Evolutionary conservation across 768 basidiomycete genomes (phyloP).

Genomic region (Leccinellum albellum): DNA sequence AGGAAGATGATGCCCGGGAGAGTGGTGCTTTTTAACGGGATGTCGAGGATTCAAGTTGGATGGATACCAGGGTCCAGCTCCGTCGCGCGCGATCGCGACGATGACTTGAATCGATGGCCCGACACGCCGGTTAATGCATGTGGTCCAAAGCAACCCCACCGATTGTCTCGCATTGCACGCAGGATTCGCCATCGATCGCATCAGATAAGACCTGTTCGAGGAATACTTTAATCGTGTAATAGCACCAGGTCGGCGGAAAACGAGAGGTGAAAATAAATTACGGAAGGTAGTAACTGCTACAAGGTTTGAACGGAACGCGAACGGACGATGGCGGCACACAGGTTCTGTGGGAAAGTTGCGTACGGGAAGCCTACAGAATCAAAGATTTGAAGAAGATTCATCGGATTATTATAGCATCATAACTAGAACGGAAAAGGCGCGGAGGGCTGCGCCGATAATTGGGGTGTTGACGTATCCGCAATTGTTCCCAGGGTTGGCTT

Average conservation of each 20-base stretch:
- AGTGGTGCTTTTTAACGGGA: neutral
- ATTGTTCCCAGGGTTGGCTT: neutral
- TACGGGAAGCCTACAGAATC: neutral
- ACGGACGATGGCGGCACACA: slow-evolving; percentile 1
- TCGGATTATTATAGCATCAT: slow-evolving; percentile 7
- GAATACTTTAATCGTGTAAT: neutral
- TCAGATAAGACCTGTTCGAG: slow-evolving; percentile 8
- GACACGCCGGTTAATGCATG: neutral
- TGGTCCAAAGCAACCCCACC: neutral
- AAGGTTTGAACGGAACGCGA: slow-evolving; percentile 3
- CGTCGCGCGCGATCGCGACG: neutral
- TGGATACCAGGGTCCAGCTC: neutral
- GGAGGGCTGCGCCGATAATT: neutral
- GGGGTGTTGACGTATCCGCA: neutral
- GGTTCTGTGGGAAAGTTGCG: slow-evolving; percentile 9
- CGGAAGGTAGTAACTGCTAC: slow-evolving; percentile 1
- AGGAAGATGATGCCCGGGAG: slow-evolving; percentile 1
- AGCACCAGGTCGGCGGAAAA: neutral
- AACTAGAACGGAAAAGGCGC: neutral
- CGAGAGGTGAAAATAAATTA: neutral
- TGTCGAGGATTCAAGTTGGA: neutral
- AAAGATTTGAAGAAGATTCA: neutral
- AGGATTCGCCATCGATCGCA: slow-evolving; percentile 9
- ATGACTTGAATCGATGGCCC: neutral
- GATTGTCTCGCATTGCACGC: neutral